A percentile compares a stretch with the other conserved stretches of the same genome.
Conservation (phyloP, 306 rosid genomes). For the Morella rubra region DNA sequence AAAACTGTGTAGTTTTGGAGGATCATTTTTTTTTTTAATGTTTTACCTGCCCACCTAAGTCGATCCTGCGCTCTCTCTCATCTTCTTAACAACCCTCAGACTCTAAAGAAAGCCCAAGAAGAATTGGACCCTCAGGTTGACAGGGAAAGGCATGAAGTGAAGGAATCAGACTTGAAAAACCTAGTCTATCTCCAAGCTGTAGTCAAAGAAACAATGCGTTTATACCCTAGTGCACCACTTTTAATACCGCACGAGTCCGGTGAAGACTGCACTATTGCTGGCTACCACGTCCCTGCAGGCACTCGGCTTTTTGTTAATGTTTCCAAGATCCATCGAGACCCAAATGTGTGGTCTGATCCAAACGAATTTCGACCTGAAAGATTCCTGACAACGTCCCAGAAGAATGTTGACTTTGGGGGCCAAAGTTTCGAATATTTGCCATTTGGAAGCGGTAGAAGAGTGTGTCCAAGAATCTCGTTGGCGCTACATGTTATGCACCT, state of each 20-base stretch:
- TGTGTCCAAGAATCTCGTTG: slow-evolving; percentile 29
- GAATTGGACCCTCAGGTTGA: too few species aligned
- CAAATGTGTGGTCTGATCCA: background rate
- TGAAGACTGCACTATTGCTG: slow-evolving; percentile 32
- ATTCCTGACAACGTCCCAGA: background rate
- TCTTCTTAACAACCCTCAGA: too few species aligned
- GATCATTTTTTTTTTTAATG: too few species aligned
- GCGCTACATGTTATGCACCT: slow-evolving; percentile 14
- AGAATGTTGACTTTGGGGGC: slow-evolving; percentile 25
- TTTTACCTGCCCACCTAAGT: too few species aligned
- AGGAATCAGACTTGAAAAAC: slow-evolving; percentile 33
- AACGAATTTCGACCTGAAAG: background rate
- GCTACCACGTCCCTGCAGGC: background rate
- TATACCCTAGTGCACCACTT: slow-evolving; percentile 33
- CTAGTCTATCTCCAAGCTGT: slow-evolving; percentile 43
- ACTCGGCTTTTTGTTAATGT: background rate
- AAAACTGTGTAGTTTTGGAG: too few species aligned
- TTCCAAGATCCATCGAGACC: background rate
- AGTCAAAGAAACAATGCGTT: too few species aligned
- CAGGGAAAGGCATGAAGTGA: too few species aligned
- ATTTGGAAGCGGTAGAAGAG: slow-evolving; percentile 37
- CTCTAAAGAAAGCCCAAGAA: too few species aligned
- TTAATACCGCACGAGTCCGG: slow-evolving; percentile 33
- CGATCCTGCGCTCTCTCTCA: too few species aligned
- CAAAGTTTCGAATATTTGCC: slow-evolving; percentile 29